Base-by-base conservation (phyloP, 306 rosid genomes). In the Inga laurina region DNA sequence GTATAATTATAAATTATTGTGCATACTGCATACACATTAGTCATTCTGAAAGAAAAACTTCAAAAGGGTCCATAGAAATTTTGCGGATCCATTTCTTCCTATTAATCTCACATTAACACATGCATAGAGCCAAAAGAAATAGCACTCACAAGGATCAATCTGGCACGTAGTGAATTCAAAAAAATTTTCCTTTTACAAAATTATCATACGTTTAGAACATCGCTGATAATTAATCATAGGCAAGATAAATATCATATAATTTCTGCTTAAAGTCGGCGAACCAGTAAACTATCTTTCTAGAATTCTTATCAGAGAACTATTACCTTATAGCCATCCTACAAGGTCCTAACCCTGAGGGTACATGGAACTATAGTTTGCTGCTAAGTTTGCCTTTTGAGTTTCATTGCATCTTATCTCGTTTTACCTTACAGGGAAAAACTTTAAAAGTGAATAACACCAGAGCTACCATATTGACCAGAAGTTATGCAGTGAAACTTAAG, bases 311-410 rank as follows among this genome's bases (percentile, higher is more conserved):
- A 32, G 51, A 49, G 37, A 84, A 57, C 57, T 7, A 48, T 16
- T 56, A 72, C 70, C 39, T 76, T 75, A 22, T 7, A 84, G 57
- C 71, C 30, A 78, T 73, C 65, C 84, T 75, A 68, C 74, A 48
- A 48, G 18, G 16, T 48, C 54, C 18, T 48, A 4, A 48, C 54
- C 16, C 54, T 45, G 16, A 49, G 19, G 54, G 18, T 49, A 10
- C 54, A 49, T 13, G 16, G 16, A 49, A 49, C 54, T 49, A 49
- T 14, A 49, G 18, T 49, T 49, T 48, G 54, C 5, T 2, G 3
- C 54, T 16, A 51, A 16, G 57, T 15, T 15, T 52, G 57, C 19
- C 57, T 18, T 52, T 16, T 16, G 7, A 6, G 19, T 52, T 52
- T 52, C 8, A 2, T 52, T 52, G 57, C 57, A 52, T 52, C 57